Conservation (phyloP, 2,329 filamentous ascomycete genomes). For the Curvularia eragrostidis region DNA sequence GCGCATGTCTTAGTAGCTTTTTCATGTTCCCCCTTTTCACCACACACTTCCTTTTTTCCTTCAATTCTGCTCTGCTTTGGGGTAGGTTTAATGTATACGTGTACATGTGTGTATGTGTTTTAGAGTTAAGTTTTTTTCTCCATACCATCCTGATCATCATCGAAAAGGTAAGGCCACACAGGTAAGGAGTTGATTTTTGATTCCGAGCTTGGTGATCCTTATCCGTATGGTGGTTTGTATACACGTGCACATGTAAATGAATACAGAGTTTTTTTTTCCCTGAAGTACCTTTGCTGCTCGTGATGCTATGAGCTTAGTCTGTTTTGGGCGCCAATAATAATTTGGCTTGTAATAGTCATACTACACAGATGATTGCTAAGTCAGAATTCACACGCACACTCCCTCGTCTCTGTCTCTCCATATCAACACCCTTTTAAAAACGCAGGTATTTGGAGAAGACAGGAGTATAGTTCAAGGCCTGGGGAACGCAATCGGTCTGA, state of each 20-base stretch:
- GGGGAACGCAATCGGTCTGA: too few species aligned
- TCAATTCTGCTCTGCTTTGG: not conserved
- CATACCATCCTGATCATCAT: not conserved
- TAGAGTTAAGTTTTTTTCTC: too few species aligned
- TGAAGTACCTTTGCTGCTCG: not conserved
- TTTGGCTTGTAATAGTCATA: too few species aligned
- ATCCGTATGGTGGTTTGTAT: not conserved
- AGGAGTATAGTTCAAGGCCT: too few species aligned
- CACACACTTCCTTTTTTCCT: not conserved
- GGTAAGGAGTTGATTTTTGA: not conserved
- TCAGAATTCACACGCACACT: too few species aligned
- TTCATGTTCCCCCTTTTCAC: not conserved
- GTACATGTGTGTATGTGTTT: not conserved
- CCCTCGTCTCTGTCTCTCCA: too few species aligned
- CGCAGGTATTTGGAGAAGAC: not conserved
- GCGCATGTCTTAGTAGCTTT: slow-evolving; percentile 1
- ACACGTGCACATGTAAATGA: not conserved
- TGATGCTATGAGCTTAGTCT: not conserved
- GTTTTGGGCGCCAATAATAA: too few species aligned
- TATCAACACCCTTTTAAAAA: too few species aligned
- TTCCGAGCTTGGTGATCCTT: slow-evolving; percentile 2
- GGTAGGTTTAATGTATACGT: slow-evolving; percentile 2
- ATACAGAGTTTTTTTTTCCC: not conserved
- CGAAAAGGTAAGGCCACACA: slow-evolving; percentile 1
- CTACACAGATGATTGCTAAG: too few species aligned